Base-by-base conservation (phyloP, 805 yeast genomes). In the Ogataea wickerhamii region DNA sequence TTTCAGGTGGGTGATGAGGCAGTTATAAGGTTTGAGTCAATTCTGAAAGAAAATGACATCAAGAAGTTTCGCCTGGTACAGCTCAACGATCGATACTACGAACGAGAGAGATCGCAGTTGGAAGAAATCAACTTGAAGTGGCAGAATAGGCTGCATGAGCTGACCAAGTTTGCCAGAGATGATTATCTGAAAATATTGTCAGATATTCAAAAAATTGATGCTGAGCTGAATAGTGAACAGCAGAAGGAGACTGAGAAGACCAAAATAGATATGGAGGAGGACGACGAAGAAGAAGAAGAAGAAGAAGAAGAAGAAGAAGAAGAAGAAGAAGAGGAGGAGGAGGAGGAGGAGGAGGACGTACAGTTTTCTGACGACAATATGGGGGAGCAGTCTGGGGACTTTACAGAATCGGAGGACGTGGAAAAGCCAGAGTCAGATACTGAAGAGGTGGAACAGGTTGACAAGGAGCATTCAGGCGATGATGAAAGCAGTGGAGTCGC, bases 41-140 rank as follows among this genome's bases (percentile, higher is more conserved):
- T 52, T 2, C 22, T 58, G 17, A 41, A 46, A 27, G 43, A 48
- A 22, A 55, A 51, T 7, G 53, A 55, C 31, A 28, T 47, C 4
- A 40, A 44, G n/a, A 55, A 56, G 36, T 61, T 61, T 39, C 48
- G 44, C 35, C 40, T 60, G n/a, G 47, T 49, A 20, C 50, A 53
- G 30, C 40, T 60, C 38, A 52, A 49, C 29, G 61, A 59, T 30
- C 44, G 48, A 20, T 48, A 50, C 17, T 53, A 53, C 32, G 51
- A 51, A 32, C 34, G 48, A 4, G 56, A 60, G 36, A 42, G 52
- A 5, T 34, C 40, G 4, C 14, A 25, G 13, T 21, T 61, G 28
- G 48, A 47, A 18, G 43, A 40, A 11, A 27, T 53, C 44, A 53
- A 58, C 24, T 28, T 43, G 17, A 58, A 58, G 40, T 62, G 64